These are phyloP conservation scores for Fomitopsis schrenkii DNA, from an alignment of 1,284 basidiomycete genomes.

Conservation along the genomic window DNA sequence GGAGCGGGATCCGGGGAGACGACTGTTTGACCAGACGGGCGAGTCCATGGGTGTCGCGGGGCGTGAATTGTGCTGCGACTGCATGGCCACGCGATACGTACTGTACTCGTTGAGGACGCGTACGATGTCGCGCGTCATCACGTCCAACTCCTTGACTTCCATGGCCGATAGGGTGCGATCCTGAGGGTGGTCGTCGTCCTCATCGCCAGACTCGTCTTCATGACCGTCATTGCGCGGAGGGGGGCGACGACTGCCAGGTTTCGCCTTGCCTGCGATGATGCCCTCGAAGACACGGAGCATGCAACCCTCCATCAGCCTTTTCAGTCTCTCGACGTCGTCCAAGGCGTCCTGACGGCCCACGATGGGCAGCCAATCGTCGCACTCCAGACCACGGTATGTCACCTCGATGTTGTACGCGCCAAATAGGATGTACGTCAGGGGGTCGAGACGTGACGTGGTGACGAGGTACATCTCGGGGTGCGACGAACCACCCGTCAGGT, in stretches of 20 bases:
- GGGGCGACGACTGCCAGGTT: constrained; percentile 27
- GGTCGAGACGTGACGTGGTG: constrained; percentile 84
- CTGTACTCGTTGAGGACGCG: constrained; percentile 64
- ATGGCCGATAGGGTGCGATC: constrained; percentile 52
- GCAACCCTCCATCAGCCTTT: constrained; percentile 78
- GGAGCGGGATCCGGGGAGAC: constrained; percentile 30
- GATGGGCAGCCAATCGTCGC: constrained; percentile 91
- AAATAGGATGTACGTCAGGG: constrained; percentile 90
- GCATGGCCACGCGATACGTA: constrained; percentile 51
- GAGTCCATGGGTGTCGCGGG: constrained; percentile 60
- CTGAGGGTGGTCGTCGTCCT: constrained; percentile 39
- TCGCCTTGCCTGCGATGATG: constrained; percentile 49
- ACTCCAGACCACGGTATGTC: constrained; percentile 70
- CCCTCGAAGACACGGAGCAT: constrained; percentile 94
- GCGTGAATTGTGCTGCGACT: constrained; percentile 58
- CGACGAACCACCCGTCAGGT: constrained; percentile 47
- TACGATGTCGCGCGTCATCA: constrained; percentile 72
- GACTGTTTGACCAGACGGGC: constrained; percentile 31
- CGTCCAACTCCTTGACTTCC: constrained; percentile 74
- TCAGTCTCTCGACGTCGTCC: constrained; percentile 84
- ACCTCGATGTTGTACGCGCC: constrained; percentile 80
- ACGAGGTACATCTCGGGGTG: constrained; percentile 71
- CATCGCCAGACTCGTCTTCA: constrained; percentile 62
- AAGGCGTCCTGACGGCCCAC: constrained; percentile 75
- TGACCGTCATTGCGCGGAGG: constrained; percentile 44